phyloP scores from a whole-genome alignment of 345 rosid species.

The Salix arbutifolia region DNA sequence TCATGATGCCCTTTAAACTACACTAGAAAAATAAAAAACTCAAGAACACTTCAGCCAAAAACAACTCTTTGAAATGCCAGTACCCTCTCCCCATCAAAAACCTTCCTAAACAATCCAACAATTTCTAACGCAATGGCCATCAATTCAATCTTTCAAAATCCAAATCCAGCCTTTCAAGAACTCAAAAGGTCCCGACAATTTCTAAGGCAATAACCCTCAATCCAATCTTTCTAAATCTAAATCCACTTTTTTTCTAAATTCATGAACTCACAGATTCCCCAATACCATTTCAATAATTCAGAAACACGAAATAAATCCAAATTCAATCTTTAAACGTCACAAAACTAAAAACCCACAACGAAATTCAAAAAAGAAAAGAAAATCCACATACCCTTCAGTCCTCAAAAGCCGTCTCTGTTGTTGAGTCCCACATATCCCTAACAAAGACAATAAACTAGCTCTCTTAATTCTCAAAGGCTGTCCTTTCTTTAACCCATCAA shows the following conservation, averaged over 20 bases:
- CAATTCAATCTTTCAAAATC: background rate
- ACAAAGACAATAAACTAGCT: conserved; percentile 70
- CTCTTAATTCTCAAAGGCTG: conserved; percentile 78
- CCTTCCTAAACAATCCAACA: background rate
- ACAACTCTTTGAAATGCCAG: background rate
- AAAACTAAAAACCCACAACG: conserved; percentile 3
- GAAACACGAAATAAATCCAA: background rate
- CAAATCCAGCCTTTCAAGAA: too few species aligned
- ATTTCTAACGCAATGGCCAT: background rate
- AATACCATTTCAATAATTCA: background rate
- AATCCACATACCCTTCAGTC: conserved; percentile 54
- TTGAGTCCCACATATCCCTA: conserved; percentile 65
- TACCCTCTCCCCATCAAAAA: background rate
- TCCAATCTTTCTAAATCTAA: background rate
- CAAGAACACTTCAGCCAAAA: background rate
- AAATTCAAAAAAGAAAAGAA: background rate
- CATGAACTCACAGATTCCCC: background rate
- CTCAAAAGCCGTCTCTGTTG: conserved; percentile 80
- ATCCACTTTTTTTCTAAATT: background rate
- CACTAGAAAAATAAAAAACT: background rate
- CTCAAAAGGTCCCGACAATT: too few species aligned
- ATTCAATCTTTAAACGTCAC: background rate
- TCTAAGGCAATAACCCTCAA: too few species aligned
- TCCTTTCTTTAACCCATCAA: conserved; percentile 82
- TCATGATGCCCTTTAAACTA: background rate